Base-by-base conservation (phyloP, 1,139 yeast species). In the Tardiomyces blankii region DNA sequence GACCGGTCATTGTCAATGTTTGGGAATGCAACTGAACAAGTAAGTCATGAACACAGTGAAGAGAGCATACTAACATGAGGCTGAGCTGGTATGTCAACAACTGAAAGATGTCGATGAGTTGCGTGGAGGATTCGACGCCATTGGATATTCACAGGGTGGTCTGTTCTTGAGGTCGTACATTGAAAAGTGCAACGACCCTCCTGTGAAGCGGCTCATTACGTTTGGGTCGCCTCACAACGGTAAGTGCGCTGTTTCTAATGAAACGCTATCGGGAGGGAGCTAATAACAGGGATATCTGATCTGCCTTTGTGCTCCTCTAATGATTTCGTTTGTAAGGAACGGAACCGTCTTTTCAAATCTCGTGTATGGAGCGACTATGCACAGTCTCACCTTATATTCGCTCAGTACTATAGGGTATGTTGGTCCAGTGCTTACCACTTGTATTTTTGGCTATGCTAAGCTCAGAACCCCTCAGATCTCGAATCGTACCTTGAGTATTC, bases 141-240 rank as follows among this genome's bases (percentile, higher is more conserved):
- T 85, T 42, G 95, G 95, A 2, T 81, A 82, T 55, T 82, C 93
- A 0, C 95, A 85, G 58, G 95, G 95, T 33, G 94, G 95, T 0
- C 62, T 85, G 13, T 78, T 85, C 50, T 63, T 83, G 16, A 63
- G 95, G 43, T 83, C 80, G 2, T 72, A 82, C 42, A 69, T 77
- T 30, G 82, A 85, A 58, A 62, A 74, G 38, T 80, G 87, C 56
- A 66, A 67, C 45, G 43, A 58, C 23, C 65, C 81, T 1, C 66
- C 70, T 2, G 68, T 83, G 2, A 62, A 72, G 47, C 78, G 71
- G 43, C 65, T 85, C 43, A 67, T 84, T 14, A 81, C 94, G 0
- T 83, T 82, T 64, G 95, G 95, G 0, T 78, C 88, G 1, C 95
- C 94, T 0, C 94, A 85, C 56, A 74, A 80, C 65, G 95, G 94